These are phyloP conservation scores for Penicillium rolfsii DNA, from an alignment of 2,329 filamentous ascomycete genomes.

Conservation along the genomic window DNA sequence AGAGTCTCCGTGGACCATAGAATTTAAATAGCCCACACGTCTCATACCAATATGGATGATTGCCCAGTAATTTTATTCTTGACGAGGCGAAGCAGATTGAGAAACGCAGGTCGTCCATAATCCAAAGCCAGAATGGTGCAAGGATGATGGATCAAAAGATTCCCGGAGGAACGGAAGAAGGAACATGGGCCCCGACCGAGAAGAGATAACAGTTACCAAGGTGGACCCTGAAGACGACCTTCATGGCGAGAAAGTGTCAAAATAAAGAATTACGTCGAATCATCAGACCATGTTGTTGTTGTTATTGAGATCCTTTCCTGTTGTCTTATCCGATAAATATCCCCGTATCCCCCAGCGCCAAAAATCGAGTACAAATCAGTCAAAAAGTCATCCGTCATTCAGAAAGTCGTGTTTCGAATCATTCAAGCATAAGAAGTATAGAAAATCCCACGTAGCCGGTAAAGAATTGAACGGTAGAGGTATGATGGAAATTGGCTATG, in stretches of 20 bases:
- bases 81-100: not conserved
- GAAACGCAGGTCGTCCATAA: not conserved
- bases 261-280: not conserved
- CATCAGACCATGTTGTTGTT: conserved; percentile 8
- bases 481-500: not conserved
- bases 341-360: conserved; percentile 25
- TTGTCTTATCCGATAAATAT: conserved; percentile 15
- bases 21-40: not conserved
- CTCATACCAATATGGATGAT: conserved; percentile 8
- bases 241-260: conserved; percentile 5
- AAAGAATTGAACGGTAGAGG: not conserved
- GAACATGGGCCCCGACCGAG: not conserved
- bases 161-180: not conserved
- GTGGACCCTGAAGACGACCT: not conserved
- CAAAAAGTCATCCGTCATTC: conserved; percentile 20
- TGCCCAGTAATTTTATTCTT: not conserved
- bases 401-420: conserved; percentile 26
- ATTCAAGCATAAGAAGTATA: conserved; percentile 19
- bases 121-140: not conserved
- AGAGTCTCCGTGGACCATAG: not conserved
- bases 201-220: not conserved
- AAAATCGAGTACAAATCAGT: conserved; percentile 19
- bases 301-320: conserved; percentile 5
- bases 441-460: not conserved
- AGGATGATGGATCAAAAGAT: not conserved